Evolutionary conservation across 1,284 basidiomycete genomes (phyloP).

Genomic region (Leccinum pallidistipes): DNA sequence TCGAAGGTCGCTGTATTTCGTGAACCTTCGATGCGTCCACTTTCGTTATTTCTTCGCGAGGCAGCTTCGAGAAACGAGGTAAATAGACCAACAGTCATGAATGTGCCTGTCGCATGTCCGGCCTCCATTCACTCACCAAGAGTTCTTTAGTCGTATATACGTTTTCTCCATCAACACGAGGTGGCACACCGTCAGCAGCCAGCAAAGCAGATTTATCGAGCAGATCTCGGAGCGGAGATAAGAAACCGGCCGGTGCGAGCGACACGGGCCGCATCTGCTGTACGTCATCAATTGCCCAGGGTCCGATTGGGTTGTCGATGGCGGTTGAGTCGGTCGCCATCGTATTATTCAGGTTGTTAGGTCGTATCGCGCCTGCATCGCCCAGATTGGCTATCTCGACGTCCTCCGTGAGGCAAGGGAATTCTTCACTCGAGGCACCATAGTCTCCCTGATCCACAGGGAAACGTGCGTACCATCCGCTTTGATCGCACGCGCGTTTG

Average conservation of each 20-base stretch:
- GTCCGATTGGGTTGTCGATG: slow-evolving; percentile 3
- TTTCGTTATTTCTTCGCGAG: background rate
- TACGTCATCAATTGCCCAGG: slow-evolving; percentile 21
- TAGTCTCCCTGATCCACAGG: slow-evolving; percentile 10
- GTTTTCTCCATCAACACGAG: slow-evolving; percentile 21
- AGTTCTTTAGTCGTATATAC: slow-evolving; percentile 4
- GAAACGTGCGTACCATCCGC: slow-evolving; percentile 14
- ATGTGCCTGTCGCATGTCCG: slow-evolving; percentile 4
- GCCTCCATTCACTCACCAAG: slow-evolving; percentile 22
- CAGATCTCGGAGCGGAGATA: slow-evolving; percentile 46
- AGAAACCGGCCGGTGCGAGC: slow-evolving; percentile 44
- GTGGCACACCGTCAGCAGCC: slow-evolving; percentile 5
- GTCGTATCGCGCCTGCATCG: slow-evolving; percentile 5
- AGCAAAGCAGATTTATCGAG: slow-evolving; percentile 2
- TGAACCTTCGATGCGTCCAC: background rate
- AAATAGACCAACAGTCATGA: slow-evolving; percentile 2
- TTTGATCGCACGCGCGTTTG: slow-evolving; percentile 19
- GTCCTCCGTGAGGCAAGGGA: slow-evolving; percentile 9
- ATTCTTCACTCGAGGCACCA: slow-evolving; percentile 18
- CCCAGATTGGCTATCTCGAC: slow-evolving; percentile 10
- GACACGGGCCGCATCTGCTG: slow-evolving; percentile 22
- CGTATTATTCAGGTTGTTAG: slow-evolving; percentile 8
- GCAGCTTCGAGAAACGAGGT: slow-evolving; percentile 15
- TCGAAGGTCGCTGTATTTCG: slow-evolving; percentile 14
- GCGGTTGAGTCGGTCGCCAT: background rate